These are phyloP conservation scores for Kregervanrija delftensis DNA, from an alignment of 805 yeast species.

Conservation along the genomic window DNA sequence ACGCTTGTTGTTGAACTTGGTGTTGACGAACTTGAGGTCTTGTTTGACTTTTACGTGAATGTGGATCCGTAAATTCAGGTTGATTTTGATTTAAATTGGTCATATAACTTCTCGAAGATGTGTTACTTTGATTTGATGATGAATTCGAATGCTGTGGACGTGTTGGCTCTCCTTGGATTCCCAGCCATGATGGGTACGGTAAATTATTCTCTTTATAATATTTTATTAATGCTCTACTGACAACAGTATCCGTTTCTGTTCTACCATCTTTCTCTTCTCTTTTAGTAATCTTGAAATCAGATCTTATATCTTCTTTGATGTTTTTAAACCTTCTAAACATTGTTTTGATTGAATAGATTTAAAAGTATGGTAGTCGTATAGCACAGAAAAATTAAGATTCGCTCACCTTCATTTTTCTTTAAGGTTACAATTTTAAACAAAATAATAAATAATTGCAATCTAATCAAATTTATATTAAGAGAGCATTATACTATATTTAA, in stretches of 20 bases:
- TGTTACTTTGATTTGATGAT: no score
- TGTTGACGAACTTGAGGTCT: background rate
- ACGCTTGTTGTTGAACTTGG: background rate
- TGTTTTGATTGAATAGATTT: background rate
- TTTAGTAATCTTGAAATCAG: constrained; percentile 14
- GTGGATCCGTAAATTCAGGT: background rate
- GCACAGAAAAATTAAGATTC: background rate
- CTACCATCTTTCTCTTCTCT: constrained; percentile 30
- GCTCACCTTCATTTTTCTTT: background rate
- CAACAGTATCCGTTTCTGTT: constrained; percentile 27
- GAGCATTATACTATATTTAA: no score
- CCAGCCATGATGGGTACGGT: no score
- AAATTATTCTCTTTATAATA: constrained; percentile 16
- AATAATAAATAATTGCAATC: background rate
- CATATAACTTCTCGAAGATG: no score
- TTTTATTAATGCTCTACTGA: constrained; percentile 25
- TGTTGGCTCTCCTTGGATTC: no score
- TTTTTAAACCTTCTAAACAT: constrained; percentile 17
- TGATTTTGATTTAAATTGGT: no score
- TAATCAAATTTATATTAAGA: background rate
- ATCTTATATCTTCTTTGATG: constrained; percentile 12
- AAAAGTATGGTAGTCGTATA: background rate
- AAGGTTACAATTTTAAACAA: background rate
- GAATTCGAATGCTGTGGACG: no score
- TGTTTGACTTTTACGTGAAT: background rate